A percentile compares a stretch with the other conserved stretches of the same genome.
phyloP scores from a whole-genome alignment of 2,329 filamentous ascomycete species.

The Cladosporium sp. region DNA sequence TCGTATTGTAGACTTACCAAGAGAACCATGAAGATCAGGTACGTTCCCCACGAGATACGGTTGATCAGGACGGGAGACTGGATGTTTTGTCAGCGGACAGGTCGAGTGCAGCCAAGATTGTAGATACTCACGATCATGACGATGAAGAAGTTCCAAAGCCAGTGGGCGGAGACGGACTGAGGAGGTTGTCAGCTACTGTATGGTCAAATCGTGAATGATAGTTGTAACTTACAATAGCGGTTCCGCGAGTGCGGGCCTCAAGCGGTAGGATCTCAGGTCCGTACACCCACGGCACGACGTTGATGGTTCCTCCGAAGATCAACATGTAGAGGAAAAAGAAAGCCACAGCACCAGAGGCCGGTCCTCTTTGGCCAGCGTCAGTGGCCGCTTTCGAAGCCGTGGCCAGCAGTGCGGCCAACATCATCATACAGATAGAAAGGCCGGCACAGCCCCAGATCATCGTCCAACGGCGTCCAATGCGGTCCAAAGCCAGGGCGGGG shows the following conservation, averaged over 20 bases:
- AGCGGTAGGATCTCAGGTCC: slow-evolving; percentile 46
- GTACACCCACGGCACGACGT: slow-evolving; percentile 43
- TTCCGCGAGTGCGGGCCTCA: slow-evolving; percentile 42
- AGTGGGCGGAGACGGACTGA: slow-evolving; percentile 35
- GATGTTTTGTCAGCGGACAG: not conserved
- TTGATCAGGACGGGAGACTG: slow-evolving; percentile 41
- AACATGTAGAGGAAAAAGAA: slow-evolving; percentile 41
- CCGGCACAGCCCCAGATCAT: slow-evolving; percentile 22
- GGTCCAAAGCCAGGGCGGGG: slow-evolving; percentile 38
- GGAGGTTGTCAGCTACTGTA: not conserved
- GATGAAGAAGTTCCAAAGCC: slow-evolving; percentile 44
- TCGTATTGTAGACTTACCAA: not conserved
- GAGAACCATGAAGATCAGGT: slow-evolving; percentile 42
- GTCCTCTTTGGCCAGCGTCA: slow-evolving; percentile 27
- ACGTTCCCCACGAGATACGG: slow-evolving; percentile 43
- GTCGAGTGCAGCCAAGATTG: not conserved
- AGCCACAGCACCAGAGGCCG: slow-evolving; percentile 39
- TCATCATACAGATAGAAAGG: slow-evolving; percentile 31
- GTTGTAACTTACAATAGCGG: slow-evolving; percentile 30
- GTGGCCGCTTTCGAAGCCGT: slow-evolving; percentile 24
- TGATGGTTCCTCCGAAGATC: slow-evolving; percentile 28
- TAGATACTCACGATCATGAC: slow-evolving; percentile 38
- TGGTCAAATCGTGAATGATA: slow-evolving; percentile 20
- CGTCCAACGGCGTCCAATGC: slow-evolving; percentile 28
- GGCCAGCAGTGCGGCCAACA: slow-evolving; percentile 33